These are phyloP conservation scores for Colletotrichum caudatum DNA, from an alignment of 2,329 filamentous ascomycete genomes.

Conservation along the genomic window DNA sequence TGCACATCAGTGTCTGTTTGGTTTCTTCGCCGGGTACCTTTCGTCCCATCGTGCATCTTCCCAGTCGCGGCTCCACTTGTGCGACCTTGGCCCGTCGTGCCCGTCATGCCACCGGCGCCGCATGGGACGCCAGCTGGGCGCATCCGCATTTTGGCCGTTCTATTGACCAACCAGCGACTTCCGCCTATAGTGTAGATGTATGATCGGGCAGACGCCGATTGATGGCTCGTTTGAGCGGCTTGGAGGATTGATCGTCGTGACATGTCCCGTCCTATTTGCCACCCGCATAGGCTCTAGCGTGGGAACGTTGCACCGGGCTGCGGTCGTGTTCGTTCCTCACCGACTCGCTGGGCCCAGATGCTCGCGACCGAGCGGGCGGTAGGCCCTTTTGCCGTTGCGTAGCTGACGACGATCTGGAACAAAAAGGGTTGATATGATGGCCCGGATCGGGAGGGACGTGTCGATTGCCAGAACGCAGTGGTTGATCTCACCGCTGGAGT, in stretches of 20 bases:
- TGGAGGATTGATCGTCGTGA: neutral
- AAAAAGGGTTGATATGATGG: neutral
- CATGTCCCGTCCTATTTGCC: neutral
- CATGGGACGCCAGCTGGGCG: neutral
- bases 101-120: constrained; percentile 28
- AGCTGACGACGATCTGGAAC: neutral
- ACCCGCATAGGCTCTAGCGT: neutral
- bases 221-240: constrained; percentile 1
- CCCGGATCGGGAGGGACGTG: too few relatives aligned
- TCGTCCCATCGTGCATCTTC: constrained; percentile 1
- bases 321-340: constrained; percentile 27
- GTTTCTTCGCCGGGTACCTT: neutral
- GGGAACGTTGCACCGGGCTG: constrained; percentile 31
- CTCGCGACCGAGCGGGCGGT: neutral
- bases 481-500: constrained; percentile 19
- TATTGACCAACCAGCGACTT: neutral
- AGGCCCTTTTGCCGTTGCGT: neutral
- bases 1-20: neutral
- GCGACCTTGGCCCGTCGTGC: constrained; percentile 18
- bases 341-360: constrained; percentile 14
- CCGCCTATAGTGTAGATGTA: neutral
- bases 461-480: neutral
- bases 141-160: neutral
- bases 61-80: constrained; percentile 10
- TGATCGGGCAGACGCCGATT: neutral